Conservation (phyloP, 345 rosid genomes). For the Gynandropsis gynandra region DNA sequence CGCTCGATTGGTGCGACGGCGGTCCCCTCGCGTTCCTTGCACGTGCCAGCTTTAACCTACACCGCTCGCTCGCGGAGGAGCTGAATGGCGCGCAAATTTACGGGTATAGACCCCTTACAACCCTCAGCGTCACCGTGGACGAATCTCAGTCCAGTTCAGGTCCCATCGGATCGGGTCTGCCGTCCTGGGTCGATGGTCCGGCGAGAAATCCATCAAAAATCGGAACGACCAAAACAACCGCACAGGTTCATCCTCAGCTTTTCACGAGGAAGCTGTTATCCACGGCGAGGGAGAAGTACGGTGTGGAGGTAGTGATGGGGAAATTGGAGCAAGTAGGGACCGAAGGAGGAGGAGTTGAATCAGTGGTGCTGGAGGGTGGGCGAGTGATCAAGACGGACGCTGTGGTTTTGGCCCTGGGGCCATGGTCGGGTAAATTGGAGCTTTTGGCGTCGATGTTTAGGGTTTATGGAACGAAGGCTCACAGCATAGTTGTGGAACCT, state of each 20-base stretch:
- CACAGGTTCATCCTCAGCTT: conserved; percentile 77
- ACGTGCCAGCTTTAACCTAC: conserved; percentile 79
- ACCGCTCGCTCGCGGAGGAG: conserved; percentile 64
- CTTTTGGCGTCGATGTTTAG: conserved; percentile 51
- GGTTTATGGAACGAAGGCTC: conserved; percentile 72
- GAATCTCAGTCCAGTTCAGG: conserved; percentile 34
- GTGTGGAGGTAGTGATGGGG: conserved; percentile 68
- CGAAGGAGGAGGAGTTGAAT: conserved; percentile 40
- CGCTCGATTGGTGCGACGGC: conserved; percentile 82
- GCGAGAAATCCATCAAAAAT: conserved; percentile 37
- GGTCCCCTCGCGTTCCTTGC: conserved; percentile 56
- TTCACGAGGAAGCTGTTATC: conserved; percentile 49
- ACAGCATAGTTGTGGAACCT: conserved; percentile 71
- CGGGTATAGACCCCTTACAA: conserved; percentile 63
- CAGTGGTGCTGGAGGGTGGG: conserved; percentile 63
- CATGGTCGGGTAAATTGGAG: conserved; percentile 75
- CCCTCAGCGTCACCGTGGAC: conserved; percentile 54
- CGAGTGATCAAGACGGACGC: conserved; percentile 47
- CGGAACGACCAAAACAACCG: conserved; percentile 65
- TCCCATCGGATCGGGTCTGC: conserved; percentile 25
- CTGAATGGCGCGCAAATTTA: conserved; percentile 61
- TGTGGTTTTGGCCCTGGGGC: conserved; percentile 77
- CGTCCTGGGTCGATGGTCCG: conserved; percentile 74
- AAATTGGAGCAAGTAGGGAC: conserved; percentile 44
- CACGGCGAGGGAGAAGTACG: conserved; percentile 50